Percentiles rank a stretch among this genome's conserved stretches.
Evolutionary conservation across 2,329 filamentous ascomycete genomes (phyloP).

Genomic region (Blastomyces gilchristii): DNA sequence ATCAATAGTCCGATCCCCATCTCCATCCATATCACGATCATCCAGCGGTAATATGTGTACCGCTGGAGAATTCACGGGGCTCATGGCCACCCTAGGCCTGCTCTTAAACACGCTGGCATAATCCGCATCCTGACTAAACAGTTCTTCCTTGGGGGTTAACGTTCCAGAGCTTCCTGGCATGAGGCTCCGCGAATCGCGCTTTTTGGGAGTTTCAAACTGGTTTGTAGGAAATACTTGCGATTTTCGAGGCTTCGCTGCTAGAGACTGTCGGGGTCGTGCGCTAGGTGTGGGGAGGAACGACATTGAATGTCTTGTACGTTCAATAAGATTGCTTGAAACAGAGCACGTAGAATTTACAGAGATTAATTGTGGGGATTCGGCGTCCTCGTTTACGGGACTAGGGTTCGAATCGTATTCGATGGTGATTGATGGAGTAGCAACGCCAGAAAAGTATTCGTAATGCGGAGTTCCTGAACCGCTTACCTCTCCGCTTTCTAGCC

Average conservation of each 20-base stretch:
- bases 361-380: slow-evolving; percentile 6
- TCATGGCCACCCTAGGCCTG: slow-evolving; percentile 66
- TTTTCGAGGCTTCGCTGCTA: slow-evolving; percentile 25
- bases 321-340: slow-evolving; percentile 47
- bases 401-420: slow-evolving; percentile 1
- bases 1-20: neutral
- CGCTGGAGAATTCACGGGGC: slow-evolving; percentile 46
- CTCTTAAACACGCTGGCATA: slow-evolving; percentile 79
- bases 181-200: slow-evolving; percentile 16
- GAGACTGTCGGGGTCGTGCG: slow-evolving; percentile 18
- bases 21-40: slow-evolving; percentile 5
- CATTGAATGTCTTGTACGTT: slow-evolving; percentile 76
- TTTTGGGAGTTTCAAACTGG: slow-evolving; percentile 46
- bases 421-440: slow-evolving; percentile 5
- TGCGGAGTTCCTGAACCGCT: neutral
- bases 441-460: neutral
- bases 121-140: slow-evolving; percentile 62
- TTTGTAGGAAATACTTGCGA: slow-evolving; percentile 43
- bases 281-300: slow-evolving; percentile 43
- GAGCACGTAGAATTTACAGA: slow-evolving; percentile 14
- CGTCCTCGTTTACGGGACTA: slow-evolving; percentile 17
- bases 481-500: slow-evolving; percentile 2
- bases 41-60: slow-evolving; percentile 8
- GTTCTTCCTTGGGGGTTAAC: slow-evolving; percentile 52
- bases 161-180: slow-evolving; percentile 21